phyloP scores from a whole-genome alignment of 805 yeast species.

The Sugiyamaella floridensis region DNA sequence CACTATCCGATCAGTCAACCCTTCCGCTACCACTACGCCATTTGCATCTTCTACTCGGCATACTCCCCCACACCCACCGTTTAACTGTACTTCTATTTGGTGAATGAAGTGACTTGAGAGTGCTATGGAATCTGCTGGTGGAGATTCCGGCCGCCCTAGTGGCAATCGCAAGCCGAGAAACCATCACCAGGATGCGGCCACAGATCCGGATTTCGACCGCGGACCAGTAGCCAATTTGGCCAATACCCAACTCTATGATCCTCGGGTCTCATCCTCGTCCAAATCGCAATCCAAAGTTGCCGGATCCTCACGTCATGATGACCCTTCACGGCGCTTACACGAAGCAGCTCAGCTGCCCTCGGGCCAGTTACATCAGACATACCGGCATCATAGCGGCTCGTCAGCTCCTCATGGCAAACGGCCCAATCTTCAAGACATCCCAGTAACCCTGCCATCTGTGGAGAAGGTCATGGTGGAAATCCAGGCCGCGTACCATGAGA shows the following conservation, averaged over 20 bases:
- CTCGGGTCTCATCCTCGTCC: background rate
- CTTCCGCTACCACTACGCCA: too few relatives aligned
- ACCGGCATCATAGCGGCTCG: background rate
- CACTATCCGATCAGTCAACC: too few relatives aligned
- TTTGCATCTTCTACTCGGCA: too few relatives aligned
- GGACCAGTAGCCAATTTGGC: constrained; percentile 4
- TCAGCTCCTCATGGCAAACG: background rate
- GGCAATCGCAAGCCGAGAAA: background rate
- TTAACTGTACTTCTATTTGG: too few relatives aligned
- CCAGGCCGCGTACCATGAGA: constrained; percentile 20
- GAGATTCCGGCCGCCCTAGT: background rate
- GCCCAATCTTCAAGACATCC: constrained; percentile 4
- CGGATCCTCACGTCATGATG: background rate
- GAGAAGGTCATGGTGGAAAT: constrained; percentile 14
- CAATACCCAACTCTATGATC: background rate
- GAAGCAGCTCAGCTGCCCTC: too few relatives aligned
- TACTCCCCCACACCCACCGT: too few relatives aligned
- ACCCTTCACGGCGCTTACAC: background rate
- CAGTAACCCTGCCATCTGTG: constrained; percentile 8
- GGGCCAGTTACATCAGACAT: background rate
- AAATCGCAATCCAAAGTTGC: background rate
- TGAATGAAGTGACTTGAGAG: background rate
- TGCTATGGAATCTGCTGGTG: background rate
- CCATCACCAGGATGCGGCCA: background rate
- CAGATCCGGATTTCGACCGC: constrained; percentile 14